A percentile compares a stretch with the other conserved stretches of the same genome.
phyloP scores from a whole-genome alignment of 1,284 basidiomycete genomes.

The Irpex sp. region DNA sequence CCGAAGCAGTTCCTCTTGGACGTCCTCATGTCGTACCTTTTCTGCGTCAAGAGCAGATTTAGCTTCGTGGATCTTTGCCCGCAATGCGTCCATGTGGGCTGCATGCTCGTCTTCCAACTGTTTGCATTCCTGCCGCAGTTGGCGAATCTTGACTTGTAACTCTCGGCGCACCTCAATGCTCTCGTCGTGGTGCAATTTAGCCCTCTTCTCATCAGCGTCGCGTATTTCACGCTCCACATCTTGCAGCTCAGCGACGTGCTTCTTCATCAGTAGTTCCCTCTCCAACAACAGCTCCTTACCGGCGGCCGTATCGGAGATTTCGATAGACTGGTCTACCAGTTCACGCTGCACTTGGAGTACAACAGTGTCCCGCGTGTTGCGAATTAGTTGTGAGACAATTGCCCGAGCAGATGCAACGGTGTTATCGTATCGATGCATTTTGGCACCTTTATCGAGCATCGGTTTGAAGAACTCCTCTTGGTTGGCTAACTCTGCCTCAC shows the following conservation, averaged over 20 bases:
- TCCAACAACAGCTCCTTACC: constrained; percentile 6
- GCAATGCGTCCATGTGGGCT: neutral
- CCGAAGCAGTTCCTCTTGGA: neutral
- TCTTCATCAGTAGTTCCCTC: neutral
- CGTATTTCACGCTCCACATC: constrained; percentile 5
- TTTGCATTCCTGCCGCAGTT: neutral
- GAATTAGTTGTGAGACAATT: constrained; percentile 1
- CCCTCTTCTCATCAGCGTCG: neutral
- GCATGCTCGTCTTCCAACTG: neutral
- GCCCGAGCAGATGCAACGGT: constrained; percentile 2
- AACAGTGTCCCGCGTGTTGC: constrained; percentile 1
- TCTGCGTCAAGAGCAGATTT: neutral
- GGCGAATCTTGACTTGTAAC: neutral
- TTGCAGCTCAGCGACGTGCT: constrained; percentile 4
- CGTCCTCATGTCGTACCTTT: neutral
- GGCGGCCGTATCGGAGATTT: constrained; percentile 11
- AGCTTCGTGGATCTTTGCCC: neutral
- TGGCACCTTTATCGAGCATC: constrained; percentile 8
- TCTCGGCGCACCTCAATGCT: constrained; percentile 1
- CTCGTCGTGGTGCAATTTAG: neutral
- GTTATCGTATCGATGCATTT: constrained; percentile 10
- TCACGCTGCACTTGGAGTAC: constrained; percentile 12
- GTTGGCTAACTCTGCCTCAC: constrained; percentile 11
- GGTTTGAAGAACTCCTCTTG: constrained; percentile 13
- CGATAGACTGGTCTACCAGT: constrained; percentile 9